A percentile compares a stretch with the other conserved stretches of the same genome.
These are phyloP conservation scores for Fusarium buxicola DNA, from an alignment of 2,329 filamentous ascomycete genomes.

Conservation along the genomic window DNA sequence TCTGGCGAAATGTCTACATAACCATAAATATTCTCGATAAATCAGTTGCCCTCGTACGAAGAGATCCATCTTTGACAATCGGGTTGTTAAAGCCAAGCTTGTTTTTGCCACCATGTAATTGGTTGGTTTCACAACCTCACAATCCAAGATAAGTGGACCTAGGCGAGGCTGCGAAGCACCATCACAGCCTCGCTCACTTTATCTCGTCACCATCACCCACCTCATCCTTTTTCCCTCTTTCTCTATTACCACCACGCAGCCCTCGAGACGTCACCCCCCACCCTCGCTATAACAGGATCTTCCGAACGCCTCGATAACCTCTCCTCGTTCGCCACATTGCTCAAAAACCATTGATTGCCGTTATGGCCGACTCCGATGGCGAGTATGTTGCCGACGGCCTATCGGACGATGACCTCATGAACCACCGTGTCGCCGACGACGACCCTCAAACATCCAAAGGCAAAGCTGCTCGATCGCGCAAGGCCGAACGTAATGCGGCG, in stretches of 20 bases:
- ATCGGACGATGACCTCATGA: conserved; percentile 73
- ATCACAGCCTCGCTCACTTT: conserved; percentile 44
- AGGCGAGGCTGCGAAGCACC: conserved; percentile 39
- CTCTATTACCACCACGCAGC: not conserved
- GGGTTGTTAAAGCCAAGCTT: conserved; percentile 4
- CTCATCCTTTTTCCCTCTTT: conserved; percentile 7
- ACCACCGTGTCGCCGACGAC: conserved; percentile 59
- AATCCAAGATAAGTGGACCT: conserved; percentile 31
- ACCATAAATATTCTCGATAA: too few species aligned
- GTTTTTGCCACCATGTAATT: conserved; percentile 30
- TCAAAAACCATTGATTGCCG: not conserved
- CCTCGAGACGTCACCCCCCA: not conserved
- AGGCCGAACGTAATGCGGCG: conserved; percentile 55
- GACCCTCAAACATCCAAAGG: conserved; percentile 47
- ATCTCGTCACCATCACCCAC: conserved; percentile 34
- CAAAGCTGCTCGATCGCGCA: conserved; percentile 46
- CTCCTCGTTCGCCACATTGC: not conserved
- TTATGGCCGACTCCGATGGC: conserved; percentile 79
- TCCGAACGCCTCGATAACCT: not conserved
- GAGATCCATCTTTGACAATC: not conserved
- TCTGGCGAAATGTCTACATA: too few species aligned
- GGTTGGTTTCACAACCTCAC: conserved; percentile 23
- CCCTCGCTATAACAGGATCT: not conserved
- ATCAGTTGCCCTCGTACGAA: not conserved
- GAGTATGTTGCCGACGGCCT: conserved; percentile 73